Evolutionary conservation across 192 early-diverging fungal species (phyloP), one percentile per base, ranked within the genome.

Genomic region (Coemansia reversa): DNA sequence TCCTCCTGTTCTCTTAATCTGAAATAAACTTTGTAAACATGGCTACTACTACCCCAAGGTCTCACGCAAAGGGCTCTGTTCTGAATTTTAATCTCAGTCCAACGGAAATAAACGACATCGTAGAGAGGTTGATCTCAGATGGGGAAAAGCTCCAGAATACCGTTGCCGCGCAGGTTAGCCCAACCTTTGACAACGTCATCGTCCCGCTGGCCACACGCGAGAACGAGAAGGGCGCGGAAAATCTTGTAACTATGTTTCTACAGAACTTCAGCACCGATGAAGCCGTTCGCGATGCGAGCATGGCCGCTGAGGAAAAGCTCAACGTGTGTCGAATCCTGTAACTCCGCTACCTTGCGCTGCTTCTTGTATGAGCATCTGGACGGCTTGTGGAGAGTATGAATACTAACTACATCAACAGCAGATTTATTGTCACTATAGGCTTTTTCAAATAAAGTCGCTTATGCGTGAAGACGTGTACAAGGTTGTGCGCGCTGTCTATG

Each of bases 401-500:
- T 55, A 24, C 51, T 11, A 56, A 28, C 11, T 4, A 35, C 11
- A 35, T 11, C 33, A 45, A 16, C 9, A 45, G 12, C 39, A 14
- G 39, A 16, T 45, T 18, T 29, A 18, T 55, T 29, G 29, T n/a
- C 20, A 50, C 6, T 63, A 22, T 67, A 78, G 72, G 85, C 84
- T 6, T 87, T n/a, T 89, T 30, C 81, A 84, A 62, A 89, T 89
- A 50, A 86, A 88, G 67, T 87, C 85, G 39, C 63, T 62, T 32
- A 83, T 85, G 83, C 83, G 84, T 58, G 77, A 86, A 62, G 90
- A 91, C 53, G 78, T 91, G 47, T 91, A 86, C 63, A 62, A 58
- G n/a, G 83, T 83, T 14, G 77, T 90, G 42, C 76, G 77, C 6
- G 76, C 76, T 5, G 77, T 86, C 62, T 84, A 76, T 51, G 62